These are phyloP conservation scores for Tripterygium wilfordii DNA, from an alignment of 177 flowering plant genomes.

Conservation along the genomic window DNA sequence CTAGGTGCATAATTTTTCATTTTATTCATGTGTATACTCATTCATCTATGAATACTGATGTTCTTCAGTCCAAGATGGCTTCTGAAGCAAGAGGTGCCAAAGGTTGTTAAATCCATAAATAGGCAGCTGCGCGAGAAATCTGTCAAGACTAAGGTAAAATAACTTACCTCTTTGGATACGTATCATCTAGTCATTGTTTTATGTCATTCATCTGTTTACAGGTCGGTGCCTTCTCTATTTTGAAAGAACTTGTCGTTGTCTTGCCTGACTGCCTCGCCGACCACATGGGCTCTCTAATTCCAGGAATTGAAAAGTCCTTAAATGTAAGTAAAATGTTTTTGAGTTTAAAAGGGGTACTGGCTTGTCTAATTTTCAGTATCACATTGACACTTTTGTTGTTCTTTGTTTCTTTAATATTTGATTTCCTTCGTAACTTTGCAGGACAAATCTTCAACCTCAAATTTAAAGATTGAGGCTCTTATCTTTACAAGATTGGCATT, in stretches of 20 bases:
- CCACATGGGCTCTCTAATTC: constrained; percentile 86
- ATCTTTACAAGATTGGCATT: constrained; percentile 87
- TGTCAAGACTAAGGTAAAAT: constrained; percentile 83
- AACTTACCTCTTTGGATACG: background rate
- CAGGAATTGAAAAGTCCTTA: constrained; percentile 92
- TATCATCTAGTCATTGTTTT: background rate
- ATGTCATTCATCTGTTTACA: constrained; percentile 20
- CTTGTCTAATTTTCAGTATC: background rate
- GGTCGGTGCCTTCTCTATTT: constrained; percentile 97
- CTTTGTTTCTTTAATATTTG: background rate
- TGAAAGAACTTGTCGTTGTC: constrained; percentile 94
- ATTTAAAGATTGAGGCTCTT: constrained; percentile 94
- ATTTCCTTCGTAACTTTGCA: constrained; percentile 13
- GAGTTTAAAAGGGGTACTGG: background rate
- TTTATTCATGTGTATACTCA: no score
- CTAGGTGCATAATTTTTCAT: background rate
- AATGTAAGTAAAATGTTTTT: constrained; percentile 45
- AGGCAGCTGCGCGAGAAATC: constrained; percentile 94
- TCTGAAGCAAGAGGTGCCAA: constrained; percentile 91
- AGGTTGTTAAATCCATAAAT: constrained; percentile 85
- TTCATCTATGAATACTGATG: background rate
- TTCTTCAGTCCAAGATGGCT: constrained; percentile 88
- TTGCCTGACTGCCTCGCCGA: constrained; percentile 95
- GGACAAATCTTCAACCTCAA: constrained; percentile 94
- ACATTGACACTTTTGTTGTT: background rate